Evolutionary conservation across 2,329 filamentous ascomycete genomes (phyloP).

Genomic region (Pyrenophora graminea): DNA sequence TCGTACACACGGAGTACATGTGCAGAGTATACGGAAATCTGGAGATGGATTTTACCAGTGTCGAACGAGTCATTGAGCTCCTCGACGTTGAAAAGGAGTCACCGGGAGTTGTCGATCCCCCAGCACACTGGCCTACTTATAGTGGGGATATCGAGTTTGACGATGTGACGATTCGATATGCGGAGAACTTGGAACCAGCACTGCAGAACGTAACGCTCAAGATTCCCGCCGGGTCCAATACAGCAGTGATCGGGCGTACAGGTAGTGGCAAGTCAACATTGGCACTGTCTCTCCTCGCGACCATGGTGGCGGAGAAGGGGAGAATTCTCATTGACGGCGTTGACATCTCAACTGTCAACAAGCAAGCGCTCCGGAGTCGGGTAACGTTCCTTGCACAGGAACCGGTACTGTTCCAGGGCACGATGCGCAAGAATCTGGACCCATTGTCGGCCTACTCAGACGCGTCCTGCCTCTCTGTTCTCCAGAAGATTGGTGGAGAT

Average conservation of each 20-base stretch:
- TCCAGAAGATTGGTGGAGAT: constrained; percentile 58
- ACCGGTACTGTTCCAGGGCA: constrained; percentile 67
- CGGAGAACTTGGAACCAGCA: constrained; percentile 74
- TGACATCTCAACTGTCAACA: constrained; percentile 63
- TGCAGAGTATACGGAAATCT: constrained; percentile 82
- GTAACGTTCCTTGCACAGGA: constrained; percentile 71
- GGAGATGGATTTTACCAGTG: constrained; percentile 89
- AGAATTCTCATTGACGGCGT: constrained; percentile 64
- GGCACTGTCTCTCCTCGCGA: constrained; percentile 62
- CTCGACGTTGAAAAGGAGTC: constrained; percentile 78
- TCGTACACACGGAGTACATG: constrained; percentile 70
- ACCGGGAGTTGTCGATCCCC: constrained; percentile 67
- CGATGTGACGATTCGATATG: constrained; percentile 77
- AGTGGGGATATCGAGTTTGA: constrained; percentile 76
- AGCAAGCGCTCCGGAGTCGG: constrained; percentile 63
- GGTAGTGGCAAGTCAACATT: constrained; percentile 80
- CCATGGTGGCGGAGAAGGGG: constrained; percentile 58
- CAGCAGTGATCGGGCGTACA: constrained; percentile 79
- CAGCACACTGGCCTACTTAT: constrained; percentile 75
- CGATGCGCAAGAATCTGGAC: constrained; percentile 65
- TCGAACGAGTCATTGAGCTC: constrained; percentile 83
- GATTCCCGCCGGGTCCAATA: constrained; percentile 77
- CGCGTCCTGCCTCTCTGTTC: constrained; percentile 57
- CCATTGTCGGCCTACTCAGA: constrained; percentile 62
- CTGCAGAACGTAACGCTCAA: constrained; percentile 70